These are phyloP conservation scores for Populus simonii DNA, from an alignment of 345 rosid genomes.

Conservation along the genomic window DNA sequence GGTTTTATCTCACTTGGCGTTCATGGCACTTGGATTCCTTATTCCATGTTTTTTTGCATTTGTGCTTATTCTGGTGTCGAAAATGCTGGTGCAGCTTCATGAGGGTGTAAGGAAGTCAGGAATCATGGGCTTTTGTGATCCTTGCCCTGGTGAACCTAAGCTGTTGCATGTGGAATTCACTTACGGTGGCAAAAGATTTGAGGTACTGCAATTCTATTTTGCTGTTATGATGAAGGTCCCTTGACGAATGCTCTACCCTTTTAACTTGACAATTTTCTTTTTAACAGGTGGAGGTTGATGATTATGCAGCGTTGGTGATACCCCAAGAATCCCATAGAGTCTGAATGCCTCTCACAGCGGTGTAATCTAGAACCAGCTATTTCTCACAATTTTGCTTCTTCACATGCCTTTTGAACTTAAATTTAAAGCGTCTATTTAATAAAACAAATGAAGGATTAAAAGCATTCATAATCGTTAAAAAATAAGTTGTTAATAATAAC, in stretches of 20 bases:
- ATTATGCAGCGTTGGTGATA: constrained; percentile 61
- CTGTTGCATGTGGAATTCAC: constrained; percentile 69
- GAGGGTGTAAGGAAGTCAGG: constrained; percentile 90
- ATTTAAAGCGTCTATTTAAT: no score
- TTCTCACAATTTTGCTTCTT: constrained; percentile 35
- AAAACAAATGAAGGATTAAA: no score
- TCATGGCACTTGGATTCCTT: background rate
- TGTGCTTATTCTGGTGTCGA: background rate
- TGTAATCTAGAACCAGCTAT: constrained; percentile 14
- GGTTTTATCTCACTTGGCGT: background rate
- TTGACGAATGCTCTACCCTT: background rate
- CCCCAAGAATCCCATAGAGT: constrained; percentile 57
- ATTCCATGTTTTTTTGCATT: background rate
- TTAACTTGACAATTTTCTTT: background rate
- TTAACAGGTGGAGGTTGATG: constrained; percentile 60
- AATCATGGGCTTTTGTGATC: constrained; percentile 96
- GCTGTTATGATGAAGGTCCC: background rate
- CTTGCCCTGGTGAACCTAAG: constrained; percentile 85
- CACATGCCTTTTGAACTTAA: constrained; percentile 13
- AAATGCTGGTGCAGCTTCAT: constrained; percentile 57
- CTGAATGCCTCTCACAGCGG: constrained; percentile 17
- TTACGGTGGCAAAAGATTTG: constrained; percentile 39
- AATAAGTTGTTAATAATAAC: no score
- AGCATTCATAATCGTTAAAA: no score
- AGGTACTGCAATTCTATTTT: constrained; percentile 32